These are phyloP conservation scores for Cenococcum geophilum DNA, from an alignment of 495 filamentous ascomycete genomes.

Conservation along the genomic window DNA sequence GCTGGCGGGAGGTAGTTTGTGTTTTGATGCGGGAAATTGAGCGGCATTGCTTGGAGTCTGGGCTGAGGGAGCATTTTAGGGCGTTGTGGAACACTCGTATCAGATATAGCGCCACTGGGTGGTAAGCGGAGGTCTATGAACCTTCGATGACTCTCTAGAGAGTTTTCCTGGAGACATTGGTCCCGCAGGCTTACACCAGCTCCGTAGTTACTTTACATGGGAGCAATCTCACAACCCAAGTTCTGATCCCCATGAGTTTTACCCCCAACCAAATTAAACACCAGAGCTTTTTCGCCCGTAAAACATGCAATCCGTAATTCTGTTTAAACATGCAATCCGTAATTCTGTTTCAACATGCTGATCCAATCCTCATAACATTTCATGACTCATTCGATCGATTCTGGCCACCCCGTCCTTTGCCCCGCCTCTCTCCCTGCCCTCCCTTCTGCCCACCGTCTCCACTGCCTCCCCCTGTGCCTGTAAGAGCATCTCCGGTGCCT, in stretches of 20 bases:
- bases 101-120: background rate
- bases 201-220: too few species aligned
- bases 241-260: background rate
- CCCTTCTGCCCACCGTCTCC: constrained; percentile 22
- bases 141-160: background rate
- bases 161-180: background rate
- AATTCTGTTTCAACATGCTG: background rate
- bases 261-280: background rate
- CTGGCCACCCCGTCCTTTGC: constrained; percentile 7
- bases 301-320: constrained; percentile 1
- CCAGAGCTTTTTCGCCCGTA: background rate
- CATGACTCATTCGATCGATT: background rate
- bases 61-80: background rate
- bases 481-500: constrained; percentile 32
- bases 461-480: constrained; percentile 14
- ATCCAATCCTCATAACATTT: background rate
- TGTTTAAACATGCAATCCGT: background rate
- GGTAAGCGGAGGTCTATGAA: background rate
- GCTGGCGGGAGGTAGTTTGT: background rate
- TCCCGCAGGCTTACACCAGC: background rate
- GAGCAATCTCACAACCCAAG: background rate
- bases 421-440: constrained; percentile 10
- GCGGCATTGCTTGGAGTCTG: background rate
- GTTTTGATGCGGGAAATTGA: background rate
- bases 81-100: background rate